Conservation (phyloP, 2,329 filamentous ascomycete species). For the Fusarium foetens region DNA sequence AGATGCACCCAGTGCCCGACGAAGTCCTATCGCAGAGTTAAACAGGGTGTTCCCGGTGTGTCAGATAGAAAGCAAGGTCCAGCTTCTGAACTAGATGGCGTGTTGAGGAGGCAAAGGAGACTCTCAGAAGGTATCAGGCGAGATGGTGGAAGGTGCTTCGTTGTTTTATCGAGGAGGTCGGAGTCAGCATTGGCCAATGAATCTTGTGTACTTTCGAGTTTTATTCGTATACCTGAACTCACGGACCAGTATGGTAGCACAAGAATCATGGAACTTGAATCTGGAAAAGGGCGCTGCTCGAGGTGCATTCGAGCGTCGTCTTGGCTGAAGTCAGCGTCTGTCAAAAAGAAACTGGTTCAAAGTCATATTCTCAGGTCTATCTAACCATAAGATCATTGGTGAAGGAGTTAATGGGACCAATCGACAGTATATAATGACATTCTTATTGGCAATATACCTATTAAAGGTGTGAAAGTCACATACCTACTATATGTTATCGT, state of each 20-base stretch:
- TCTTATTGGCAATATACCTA: background rate
- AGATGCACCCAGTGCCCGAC: slow-evolving; percentile 4
- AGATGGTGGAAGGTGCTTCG: background rate
- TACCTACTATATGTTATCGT: background rate
- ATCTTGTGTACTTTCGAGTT: background rate
- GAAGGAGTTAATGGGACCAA: background rate
- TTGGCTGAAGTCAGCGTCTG: background rate
- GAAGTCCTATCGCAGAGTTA: background rate
- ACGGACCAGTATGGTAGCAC: background rate
- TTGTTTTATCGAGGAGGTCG: background rate
- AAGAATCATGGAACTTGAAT: background rate
- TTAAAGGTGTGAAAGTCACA: background rate
- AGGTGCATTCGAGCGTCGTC: background rate
- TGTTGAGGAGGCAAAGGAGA: background rate
- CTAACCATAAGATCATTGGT: background rate
- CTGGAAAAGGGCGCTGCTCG: background rate
- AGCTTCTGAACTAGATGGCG: background rate
- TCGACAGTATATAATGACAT: background rate
- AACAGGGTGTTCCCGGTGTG: slow-evolving; percentile 26
- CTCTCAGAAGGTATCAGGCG: background rate
- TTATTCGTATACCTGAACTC: background rate
- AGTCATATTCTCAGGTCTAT: background rate
- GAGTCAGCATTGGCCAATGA: slow-evolving; percentile 1
- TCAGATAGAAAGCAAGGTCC: slow-evolving; percentile 2
- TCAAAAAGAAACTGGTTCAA: background rate